Conservation (phyloP, 1,284 basidiomycete species). For the Phaffia rhodozyma region DNA sequence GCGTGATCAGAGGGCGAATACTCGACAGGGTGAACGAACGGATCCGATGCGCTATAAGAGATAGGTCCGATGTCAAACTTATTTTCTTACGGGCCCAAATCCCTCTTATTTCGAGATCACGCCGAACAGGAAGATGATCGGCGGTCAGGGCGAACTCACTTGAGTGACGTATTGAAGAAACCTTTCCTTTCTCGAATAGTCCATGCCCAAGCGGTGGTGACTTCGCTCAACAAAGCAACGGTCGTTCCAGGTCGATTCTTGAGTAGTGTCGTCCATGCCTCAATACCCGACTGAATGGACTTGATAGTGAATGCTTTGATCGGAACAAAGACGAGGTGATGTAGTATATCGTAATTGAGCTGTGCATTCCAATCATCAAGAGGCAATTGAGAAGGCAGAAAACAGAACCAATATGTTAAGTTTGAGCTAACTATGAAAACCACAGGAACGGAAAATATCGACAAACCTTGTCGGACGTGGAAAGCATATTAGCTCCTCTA, state of each 20-base stretch:
- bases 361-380: constrained; percentile 30
- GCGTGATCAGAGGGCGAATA: constrained; percentile 87
- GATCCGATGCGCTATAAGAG: constrained; percentile 59
- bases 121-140: constrained; percentile 2
- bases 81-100: not conserved
- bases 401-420: not conserved
- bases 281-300: constrained; percentile 72
- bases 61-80: constrained; percentile 9
- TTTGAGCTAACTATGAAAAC: not conserved
- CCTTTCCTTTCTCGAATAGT: constrained; percentile 67
- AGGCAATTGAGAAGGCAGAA: not conserved
- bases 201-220: constrained; percentile 74
- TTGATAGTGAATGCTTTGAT: constrained; percentile 81
- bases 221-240: constrained; percentile 68
- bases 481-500: constrained; percentile 68
- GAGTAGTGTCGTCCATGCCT: constrained; percentile 95
- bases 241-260: constrained; percentile 68
- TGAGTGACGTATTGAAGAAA: constrained; percentile 64
- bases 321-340: constrained; percentile 77
- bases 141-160: constrained; percentile 44
- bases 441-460: not conserved
- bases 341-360: constrained; percentile 76
- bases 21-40: constrained; percentile 72
- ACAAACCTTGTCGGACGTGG: constrained; percentile 54
- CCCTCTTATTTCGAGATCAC: not conserved